Percentiles rank a stretch among this genome's conserved stretches.
phyloP scores from a whole-genome alignment of 1,284 basidiomycete species.

The Naganishia liquefaciens region DNA sequence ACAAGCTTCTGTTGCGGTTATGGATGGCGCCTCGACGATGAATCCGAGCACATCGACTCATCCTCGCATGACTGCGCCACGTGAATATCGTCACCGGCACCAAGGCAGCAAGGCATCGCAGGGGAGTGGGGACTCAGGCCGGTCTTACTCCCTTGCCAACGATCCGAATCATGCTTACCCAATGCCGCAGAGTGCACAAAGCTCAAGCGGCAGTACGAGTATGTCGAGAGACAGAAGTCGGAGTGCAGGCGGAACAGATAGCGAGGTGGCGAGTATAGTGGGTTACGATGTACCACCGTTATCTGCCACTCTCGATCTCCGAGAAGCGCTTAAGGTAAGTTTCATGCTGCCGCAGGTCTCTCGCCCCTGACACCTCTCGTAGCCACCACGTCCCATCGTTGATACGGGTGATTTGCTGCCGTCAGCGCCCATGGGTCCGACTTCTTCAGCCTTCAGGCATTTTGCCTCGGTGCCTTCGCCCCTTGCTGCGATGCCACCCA shows the following conservation, averaged over 20 bases:
- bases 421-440: slow-evolving; percentile 65
- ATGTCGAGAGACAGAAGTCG: slow-evolving; percentile 18
- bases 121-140: slow-evolving; percentile 19
- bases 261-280: slow-evolving; percentile 44
- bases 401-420: slow-evolving; percentile 65
- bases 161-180: slow-evolving; percentile 19
- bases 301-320: slow-evolving; percentile 37
- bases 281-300: slow-evolving; percentile 40
- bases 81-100: slow-evolving; percentile 31
- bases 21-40: slow-evolving; percentile 47
- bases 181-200: slow-evolving; percentile 12
- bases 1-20: slow-evolving; percentile 47
- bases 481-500: slow-evolving; percentile 43
- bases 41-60: slow-evolving; percentile 41
- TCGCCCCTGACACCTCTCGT: background rate
- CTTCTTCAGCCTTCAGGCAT: slow-evolving; percentile 44
- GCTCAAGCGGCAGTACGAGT: slow-evolving; percentile 16
- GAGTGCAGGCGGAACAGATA: slow-evolving; percentile 18
- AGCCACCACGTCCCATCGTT: slow-evolving; percentile 47
- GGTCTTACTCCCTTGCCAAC: slow-evolving; percentile 12
- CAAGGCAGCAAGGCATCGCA: slow-evolving; percentile 34
- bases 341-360: background rate
- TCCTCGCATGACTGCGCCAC: slow-evolving; percentile 31
- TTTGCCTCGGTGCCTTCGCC: slow-evolving; percentile 57
- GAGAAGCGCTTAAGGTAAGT: slow-evolving; percentile 50